phyloP scores from a whole-genome alignment of 768 basidiomycete genomes.

The Termitomyces sp. region DNA sequence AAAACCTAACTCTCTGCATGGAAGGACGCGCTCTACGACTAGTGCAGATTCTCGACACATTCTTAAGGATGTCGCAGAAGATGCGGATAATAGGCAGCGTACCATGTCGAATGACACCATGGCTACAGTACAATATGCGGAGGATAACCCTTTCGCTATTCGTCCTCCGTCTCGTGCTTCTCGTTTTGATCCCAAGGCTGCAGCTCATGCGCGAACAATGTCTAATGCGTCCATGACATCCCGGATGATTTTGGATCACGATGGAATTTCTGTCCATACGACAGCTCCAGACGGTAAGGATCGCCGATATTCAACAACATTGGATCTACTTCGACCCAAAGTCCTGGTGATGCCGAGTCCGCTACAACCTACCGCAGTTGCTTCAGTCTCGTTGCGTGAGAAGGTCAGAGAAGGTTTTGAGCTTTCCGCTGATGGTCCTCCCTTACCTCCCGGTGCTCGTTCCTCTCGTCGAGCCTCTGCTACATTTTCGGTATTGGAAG shows the following conservation, averaged over 20 bases:
- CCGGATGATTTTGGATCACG: conserved; percentile 55
- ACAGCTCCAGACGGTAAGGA: conserved; percentile 36
- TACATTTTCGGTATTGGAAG: conserved; percentile 28
- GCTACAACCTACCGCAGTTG: conserved; percentile 46
- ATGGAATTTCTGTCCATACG: conserved; percentile 38
- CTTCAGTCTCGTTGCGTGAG: conserved; percentile 27
- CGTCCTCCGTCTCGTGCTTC: conserved; percentile 63
- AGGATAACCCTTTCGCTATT: conserved; percentile 66
- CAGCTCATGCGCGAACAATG: conserved; percentile 49
- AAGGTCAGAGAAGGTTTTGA: conserved; percentile 55
- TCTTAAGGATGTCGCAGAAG: conserved; percentile 28
- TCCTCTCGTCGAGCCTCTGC: conserved; percentile 46
- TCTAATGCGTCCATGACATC: conserved; percentile 69
- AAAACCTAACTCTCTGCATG: conserved; percentile 24
- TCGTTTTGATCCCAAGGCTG: conserved; percentile 76
- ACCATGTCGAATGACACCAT: conserved; percentile 41
- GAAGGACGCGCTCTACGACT: conserved; percentile 44
- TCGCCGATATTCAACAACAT: conserved; percentile 64
- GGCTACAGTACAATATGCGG: conserved; percentile 33
- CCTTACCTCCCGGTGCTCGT: conserved; percentile 71
- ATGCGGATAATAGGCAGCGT: conserved; percentile 22
- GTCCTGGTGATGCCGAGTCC: conserved; percentile 94
- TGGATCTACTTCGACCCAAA: conserved; percentile 83
- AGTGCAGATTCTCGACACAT: conserved; percentile 47
- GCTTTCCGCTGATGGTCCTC: conserved; percentile 64